Conservation (phyloP, 805 yeast species). For the Komagataella mondaviorum region DNA sequence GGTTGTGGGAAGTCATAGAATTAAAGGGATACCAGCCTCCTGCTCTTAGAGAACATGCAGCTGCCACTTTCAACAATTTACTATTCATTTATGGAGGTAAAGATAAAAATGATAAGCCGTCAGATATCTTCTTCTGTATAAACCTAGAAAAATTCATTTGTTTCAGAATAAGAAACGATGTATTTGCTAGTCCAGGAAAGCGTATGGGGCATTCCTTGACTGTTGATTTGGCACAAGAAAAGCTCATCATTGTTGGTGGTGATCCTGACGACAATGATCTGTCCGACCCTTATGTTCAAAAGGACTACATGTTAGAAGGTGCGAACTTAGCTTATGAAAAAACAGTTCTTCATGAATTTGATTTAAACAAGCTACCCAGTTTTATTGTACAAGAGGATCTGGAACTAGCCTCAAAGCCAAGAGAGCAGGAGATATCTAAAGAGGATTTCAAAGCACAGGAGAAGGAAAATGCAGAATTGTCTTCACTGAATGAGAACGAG, state of each 20-base stretch:
- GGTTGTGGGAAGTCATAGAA: slow-evolving; percentile 58
- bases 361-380: slow-evolving; percentile 9
- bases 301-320: slow-evolving; percentile 11
- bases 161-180: slow-evolving; percentile 35
- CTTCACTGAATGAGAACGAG: not conserved
- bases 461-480: not conserved
- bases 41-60: slow-evolving; percentile 86
- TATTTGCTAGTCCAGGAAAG: slow-evolving; percentile 51
- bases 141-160: slow-evolving; percentile 62
- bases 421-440: not conserved
- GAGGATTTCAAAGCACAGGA: not conserved
- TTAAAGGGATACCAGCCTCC: slow-evolving; percentile 64
- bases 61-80: slow-evolving; percentile 63
- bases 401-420: not conserved
- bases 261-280: slow-evolving; percentile 56
- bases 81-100: slow-evolving; percentile 89
- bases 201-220: slow-evolving; percentile 90
- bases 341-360: slow-evolving; percentile 23
- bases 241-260: slow-evolving; percentile 83
- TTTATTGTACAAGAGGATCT: slow-evolving; percentile 1
- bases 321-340: slow-evolving; percentile 16
- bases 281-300: slow-evolving; percentile 8
- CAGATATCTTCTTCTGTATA: slow-evolving; percentile 57
- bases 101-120: slow-evolving; percentile 53
- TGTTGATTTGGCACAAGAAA: slow-evolving; percentile 48